phyloP scores from a whole-genome alignment of 2,329 filamentous ascomycete genomes.

The Botrytis hyacinthi region DNA sequence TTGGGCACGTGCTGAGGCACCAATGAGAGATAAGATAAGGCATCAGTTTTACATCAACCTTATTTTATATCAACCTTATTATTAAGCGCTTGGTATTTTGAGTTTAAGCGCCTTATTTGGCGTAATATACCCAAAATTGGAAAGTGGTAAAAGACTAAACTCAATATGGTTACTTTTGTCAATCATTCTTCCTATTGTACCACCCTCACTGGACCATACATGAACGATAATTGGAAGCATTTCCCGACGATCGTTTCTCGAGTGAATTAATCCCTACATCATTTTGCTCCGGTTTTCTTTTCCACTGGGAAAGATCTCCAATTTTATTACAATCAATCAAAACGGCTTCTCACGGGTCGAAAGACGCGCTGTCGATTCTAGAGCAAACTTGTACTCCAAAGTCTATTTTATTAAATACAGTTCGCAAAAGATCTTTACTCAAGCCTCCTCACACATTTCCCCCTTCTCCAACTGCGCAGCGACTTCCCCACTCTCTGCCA shows the following conservation, averaged over 20 bases:
- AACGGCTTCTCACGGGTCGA: constrained; percentile 39
- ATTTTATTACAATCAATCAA: constrained; percentile 23
- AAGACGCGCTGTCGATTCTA: constrained; percentile 36
- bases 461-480: constrained; percentile 32
- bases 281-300: constrained; percentile 13
- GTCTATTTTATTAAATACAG: constrained; percentile 45
- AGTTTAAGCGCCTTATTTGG: neutral
- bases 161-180: neutral
- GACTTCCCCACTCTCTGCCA: constrained; percentile 32
- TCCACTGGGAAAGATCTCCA: constrained; percentile 6
- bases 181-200: neutral
- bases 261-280: constrained; percentile 2
- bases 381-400: constrained; percentile 41
- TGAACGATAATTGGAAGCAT: constrained; percentile 3
- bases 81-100: neutral
- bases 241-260: neutral
- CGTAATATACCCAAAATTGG: neutral
- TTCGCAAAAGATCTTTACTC: constrained; percentile 36
- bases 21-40: neutral
- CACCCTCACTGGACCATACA: neutral
- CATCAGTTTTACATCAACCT: neutral
- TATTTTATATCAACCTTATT: neutral
- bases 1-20: neutral
- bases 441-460: constrained; percentile 36
- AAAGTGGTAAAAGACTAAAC: neutral